Evolutionary conservation across 805 yeast genomes (phyloP), one percentile per base, ranked within the genome.

Genomic region (Candida easanensis): DNA sequence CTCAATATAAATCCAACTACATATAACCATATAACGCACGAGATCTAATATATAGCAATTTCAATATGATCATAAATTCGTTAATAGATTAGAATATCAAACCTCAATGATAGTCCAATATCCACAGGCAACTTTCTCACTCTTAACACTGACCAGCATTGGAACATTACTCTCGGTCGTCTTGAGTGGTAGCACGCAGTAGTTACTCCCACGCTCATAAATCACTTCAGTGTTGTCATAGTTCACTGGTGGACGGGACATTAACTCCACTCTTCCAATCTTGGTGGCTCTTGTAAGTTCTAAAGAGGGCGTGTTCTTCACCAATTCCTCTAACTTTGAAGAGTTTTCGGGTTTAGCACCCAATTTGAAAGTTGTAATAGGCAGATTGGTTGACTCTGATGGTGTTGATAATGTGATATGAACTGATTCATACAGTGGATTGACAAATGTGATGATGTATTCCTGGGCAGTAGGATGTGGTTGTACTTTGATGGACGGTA

Each of bases 281-380:
- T 56, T 63, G 1, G 69, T 54, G 3, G 42, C 42, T 5, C 48
- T 44, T 0, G 60, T 56, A 5, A 69, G 49, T 26, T 56, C 48
- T 3, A 57, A 38, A 0, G 69, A 61, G 3, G 74, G 69, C 0
- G 64, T 52, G 3, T 51, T 42, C 21, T 56, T 54, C 0, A 61
- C 36, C 3, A 55, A 36, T 0, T 26, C n/a, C 14, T 56, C 60
- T 5, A 55, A 21, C 15, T 57, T 55, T 4, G 44, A 41, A 10
- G 44, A 35, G 14, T 39, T 47, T 8, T 45, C 56, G 2, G 56
- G 54, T 18, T 42, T 50, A 3, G 49, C 17, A 2, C 48, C 51
- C 3, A 59, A 34, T 25, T 18, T 39, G 21, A 57, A 33, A 2
- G 43, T 34, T 1, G 60, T 42, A 3, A 56, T 40, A 10, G 63